phyloP scores from a whole-genome alignment of 1,284 basidiomycete genomes.

The Fomitopsis schrenkii region DNA sequence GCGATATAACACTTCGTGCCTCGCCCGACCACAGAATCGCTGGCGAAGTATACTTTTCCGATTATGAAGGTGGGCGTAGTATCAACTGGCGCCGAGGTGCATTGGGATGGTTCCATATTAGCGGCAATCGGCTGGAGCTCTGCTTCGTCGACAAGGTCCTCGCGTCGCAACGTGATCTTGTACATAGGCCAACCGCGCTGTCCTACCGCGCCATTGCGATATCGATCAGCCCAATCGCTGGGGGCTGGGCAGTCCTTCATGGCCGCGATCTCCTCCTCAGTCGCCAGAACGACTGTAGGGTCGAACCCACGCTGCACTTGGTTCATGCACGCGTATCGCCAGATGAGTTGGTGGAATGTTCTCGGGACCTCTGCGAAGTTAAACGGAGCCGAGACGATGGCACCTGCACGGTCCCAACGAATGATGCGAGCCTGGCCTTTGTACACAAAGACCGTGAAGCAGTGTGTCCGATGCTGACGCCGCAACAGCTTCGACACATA shows the following conservation, averaged over 20 bases:
- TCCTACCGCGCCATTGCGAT: background rate
- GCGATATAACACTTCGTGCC: background rate
- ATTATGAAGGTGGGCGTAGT: background rate
- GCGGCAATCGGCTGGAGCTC: background rate
- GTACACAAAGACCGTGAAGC: conserved; percentile 12
- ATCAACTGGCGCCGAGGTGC: no score
- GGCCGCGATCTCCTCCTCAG: background rate
- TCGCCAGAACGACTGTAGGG: conserved; percentile 1
- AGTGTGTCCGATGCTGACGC: conserved; percentile 9
- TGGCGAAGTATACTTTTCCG: background rate
- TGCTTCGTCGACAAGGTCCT: background rate
- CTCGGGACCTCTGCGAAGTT: conserved; percentile 7
- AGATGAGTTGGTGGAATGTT: conserved; percentile 9
- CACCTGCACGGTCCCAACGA: conserved; percentile 15
- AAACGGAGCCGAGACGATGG: conserved; percentile 10
- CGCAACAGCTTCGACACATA: background rate
- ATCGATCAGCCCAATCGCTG: background rate
- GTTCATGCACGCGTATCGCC: conserved; percentile 9
- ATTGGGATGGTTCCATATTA: background rate
- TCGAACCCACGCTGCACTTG: conserved; percentile 10
- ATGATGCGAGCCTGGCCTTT: conserved; percentile 11
- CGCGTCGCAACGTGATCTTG: background rate
- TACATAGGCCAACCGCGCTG: conserved; percentile 2
- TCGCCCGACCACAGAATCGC: background rate
- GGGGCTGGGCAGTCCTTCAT: background rate